Evolutionary conservation across 1,284 basidiomycete genomes (phyloP), one percentile per base, ranked within the genome.

Genomic region (Rhodotorula sp.): DNA sequence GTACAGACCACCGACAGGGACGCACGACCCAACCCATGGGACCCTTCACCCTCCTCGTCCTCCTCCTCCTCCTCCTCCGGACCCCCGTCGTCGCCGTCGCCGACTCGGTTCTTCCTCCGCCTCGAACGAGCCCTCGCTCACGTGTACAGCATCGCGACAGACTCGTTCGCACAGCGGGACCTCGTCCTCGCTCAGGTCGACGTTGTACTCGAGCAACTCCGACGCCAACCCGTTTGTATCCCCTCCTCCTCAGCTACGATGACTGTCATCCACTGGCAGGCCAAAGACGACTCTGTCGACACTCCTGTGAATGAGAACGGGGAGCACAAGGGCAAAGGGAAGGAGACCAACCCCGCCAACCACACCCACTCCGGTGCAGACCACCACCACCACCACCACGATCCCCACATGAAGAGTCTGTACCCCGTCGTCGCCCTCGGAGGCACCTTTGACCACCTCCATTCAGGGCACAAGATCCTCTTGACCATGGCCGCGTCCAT

Each of bases 391-490:
- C 5, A 34, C 28, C 21, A 7, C 48, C 48, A 26, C 31, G 12
- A 21, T 12, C 38, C 16, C 18, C 21, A n/a, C n/a, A 5, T 31
- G 23, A 45, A 12, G 5, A 15, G 12, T 10, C 15, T 34, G 12
- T 75, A 68, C 56, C 57, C 48, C 2, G 81, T 82, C 21, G 77
- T 80, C 5, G 84, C 84, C 79, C 75, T 89, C 15, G 89, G 89
- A 38, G 89, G 89, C 16, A 99, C 95, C 1, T 99, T 99, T 80
- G 95, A 99, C 81, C 97, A 99, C 80, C 86, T 99, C 23, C 95
- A 99, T 80, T 88, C 93, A 2, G 95, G 95, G 0, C 95, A 99
- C 84, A 98, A 98, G 83, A 95, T 99, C 70, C 86, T 99, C 50
- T 86, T 99, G 8, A 92, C 92, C 77, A 93, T 97, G 87, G 89